Evolutionary conservation across 2,329 filamentous ascomycete genomes (phyloP).

Genomic region (Pochonia chlamydosporia): DNA sequence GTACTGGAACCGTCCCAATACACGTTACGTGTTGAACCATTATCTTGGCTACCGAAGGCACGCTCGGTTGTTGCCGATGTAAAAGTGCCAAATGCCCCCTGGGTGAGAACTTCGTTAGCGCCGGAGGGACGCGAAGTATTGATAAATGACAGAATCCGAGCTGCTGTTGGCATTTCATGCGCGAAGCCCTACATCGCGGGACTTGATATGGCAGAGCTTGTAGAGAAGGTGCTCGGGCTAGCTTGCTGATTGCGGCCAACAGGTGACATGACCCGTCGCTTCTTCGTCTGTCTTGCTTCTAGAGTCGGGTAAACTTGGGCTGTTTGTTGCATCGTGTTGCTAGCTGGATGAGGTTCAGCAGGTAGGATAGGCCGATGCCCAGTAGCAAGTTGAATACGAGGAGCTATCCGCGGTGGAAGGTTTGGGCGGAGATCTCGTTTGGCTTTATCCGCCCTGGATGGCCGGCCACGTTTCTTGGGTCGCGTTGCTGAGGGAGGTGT

Average conservation of each 20-base stretch:
- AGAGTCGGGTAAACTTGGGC: not conserved
- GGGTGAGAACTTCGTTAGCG: not conserved
- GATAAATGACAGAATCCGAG: not conserved
- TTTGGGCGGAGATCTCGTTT: conserved; percentile 23
- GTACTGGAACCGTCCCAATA: not conserved
- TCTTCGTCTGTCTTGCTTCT: conserved; percentile 3
- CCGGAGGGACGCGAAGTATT: not conserved
- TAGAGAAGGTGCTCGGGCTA: not conserved
- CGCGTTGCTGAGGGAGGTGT: not conserved
- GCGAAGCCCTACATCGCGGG: conserved; percentile 8
- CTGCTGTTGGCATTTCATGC: conserved; percentile 1
- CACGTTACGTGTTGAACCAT: not conserved
- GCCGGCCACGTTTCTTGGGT: conserved; percentile 39
- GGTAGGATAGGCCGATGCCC: conserved; percentile 11
- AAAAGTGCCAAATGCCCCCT: not conserved
- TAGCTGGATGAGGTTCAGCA: conserved; percentile 2
- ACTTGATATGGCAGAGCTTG: conserved; percentile 2
- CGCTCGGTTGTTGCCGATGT: not conserved
- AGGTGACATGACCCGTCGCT: conserved; percentile 1
- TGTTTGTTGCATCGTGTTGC: not conserved
- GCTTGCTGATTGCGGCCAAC: not conserved
- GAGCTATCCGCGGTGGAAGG: conserved; percentile 26
- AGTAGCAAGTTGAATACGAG: conserved; percentile 16
- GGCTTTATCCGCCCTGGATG: conserved; percentile 38
- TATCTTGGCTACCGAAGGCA: not conserved